Percentiles rank a stretch among this genome's conserved stretches.
These are phyloP conservation scores for Betula pendula DNA, from an alignment of 306 rosid species.

Conservation along the genomic window DNA sequence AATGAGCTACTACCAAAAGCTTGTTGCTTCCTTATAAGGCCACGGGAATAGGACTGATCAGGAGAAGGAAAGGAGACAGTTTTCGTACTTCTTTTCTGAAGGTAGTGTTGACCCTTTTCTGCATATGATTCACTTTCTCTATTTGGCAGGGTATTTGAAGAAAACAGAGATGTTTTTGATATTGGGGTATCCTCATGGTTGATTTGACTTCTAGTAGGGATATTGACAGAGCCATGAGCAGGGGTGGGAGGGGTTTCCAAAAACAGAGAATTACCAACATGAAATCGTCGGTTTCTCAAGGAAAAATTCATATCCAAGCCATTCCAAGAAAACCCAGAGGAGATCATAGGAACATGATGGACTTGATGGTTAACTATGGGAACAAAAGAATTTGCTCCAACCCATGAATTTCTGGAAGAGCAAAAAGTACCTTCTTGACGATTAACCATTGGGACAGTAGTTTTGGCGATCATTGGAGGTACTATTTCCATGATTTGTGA, in stretches of 20 bases:
- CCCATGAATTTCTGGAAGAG: background rate
- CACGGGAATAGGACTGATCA: no score
- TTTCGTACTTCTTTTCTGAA: background rate
- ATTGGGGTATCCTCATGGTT: background rate
- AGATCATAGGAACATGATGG: background rate
- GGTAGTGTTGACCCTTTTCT: background rate
- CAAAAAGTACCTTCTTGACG: background rate
- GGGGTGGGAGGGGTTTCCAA: background rate
- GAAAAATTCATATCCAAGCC: background rate
- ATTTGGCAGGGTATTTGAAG: background rate
- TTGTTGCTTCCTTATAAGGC: background rate
- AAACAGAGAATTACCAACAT: background rate
- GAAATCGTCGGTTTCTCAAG: background rate
- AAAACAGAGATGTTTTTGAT: background rate
- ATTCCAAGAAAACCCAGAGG: background rate
- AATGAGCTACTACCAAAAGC: background rate
- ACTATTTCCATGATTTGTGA: slow-evolving; percentile 10
- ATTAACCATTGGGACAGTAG: background rate
- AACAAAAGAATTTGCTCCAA: background rate
- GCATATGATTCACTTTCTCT: background rate
- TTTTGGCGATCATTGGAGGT: background rate
- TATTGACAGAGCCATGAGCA: background rate
- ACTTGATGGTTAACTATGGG: background rate
- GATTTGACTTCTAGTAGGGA: background rate
- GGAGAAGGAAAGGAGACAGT: background rate